These are phyloP conservation scores for Daldinia bambusicola DNA, from an alignment of 495 filamentous ascomycete species.

Conservation along the genomic window DNA sequence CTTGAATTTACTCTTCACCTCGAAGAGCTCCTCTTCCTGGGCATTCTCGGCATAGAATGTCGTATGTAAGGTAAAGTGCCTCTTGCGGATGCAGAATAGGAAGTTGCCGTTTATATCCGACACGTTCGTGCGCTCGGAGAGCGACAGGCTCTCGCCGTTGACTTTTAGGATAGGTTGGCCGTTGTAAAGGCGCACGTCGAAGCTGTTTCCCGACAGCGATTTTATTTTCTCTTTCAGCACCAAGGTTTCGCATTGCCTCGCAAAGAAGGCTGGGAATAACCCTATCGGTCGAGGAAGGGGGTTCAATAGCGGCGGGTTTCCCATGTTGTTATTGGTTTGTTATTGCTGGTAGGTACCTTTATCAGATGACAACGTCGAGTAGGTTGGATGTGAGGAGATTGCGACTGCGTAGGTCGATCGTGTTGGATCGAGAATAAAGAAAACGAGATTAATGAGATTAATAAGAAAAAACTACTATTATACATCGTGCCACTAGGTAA, in stretches of 20 bases:
- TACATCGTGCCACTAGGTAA: neutral
- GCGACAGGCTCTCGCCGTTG: conserved; percentile 56
- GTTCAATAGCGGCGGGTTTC: conserved; percentile 38
- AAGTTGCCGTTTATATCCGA: conserved; percentile 57
- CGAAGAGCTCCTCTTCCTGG: conserved; percentile 55
- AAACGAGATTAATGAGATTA: neutral
- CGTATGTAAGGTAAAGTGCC: conserved; percentile 60
- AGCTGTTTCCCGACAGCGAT: conserved; percentile 66
- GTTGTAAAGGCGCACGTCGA: conserved; percentile 60
- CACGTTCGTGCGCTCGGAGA: conserved; percentile 58
- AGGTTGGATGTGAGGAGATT: neutral
- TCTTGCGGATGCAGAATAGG: conserved; percentile 64
- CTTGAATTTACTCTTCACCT: conserved; percentile 62
- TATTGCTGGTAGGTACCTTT: neutral
- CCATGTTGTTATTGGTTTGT: neutral
- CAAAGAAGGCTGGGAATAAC: conserved; percentile 61
- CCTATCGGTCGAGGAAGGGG: conserved; percentile 55
- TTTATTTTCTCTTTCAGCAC: conserved; percentile 65
- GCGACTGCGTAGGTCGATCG: neutral
- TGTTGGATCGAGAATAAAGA: neutral
- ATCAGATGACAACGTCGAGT: neutral
- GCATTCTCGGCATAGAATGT: conserved; percentile 59
- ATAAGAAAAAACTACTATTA: neutral
- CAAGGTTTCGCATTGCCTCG: conserved; percentile 58
- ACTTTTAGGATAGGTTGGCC: conserved; percentile 63